Percentiles rank a stretch among this genome's conserved stretches.
Evolutionary conservation across 108 stramenopile genomes (phyloP).

Genomic region (Pseudonitzschia multiseries): DNA sequence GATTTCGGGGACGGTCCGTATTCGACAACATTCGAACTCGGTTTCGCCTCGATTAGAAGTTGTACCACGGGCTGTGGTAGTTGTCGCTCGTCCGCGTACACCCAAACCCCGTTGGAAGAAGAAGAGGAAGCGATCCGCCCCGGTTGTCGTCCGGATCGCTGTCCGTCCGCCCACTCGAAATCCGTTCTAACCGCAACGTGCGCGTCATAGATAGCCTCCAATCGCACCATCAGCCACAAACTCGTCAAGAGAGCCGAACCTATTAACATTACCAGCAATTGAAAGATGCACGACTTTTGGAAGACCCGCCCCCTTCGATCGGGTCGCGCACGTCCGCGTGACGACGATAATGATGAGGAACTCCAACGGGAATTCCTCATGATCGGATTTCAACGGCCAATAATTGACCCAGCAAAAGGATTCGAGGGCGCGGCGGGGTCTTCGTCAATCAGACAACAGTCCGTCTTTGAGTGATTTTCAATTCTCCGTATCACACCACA

Average conservation of each 20-base stretch:
- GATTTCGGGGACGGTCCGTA: not conserved
- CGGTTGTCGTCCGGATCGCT: not conserved
- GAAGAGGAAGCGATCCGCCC: not conserved
- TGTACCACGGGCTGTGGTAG: too few relatives aligned
- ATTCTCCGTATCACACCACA: too few relatives aligned
- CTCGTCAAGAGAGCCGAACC: not conserved
- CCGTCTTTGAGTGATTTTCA: too few relatives aligned
- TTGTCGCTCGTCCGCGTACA: too few relatives aligned
- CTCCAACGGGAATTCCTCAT: too few relatives aligned
- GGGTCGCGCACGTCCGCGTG: not conserved
- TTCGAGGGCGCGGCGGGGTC: too few relatives aligned
- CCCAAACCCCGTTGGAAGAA: not conserved
- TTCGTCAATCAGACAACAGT: too few relatives aligned
- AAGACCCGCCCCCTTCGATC: not conserved
- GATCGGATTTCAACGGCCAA: too few relatives aligned
- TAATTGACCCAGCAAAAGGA: too few relatives aligned
- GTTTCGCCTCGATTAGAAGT: not conserved
- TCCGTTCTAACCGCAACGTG: not conserved
- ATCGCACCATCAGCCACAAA: constrained; percentile 8
- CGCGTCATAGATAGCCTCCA: not conserved
- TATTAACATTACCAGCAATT: not conserved
- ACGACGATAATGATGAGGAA: not conserved
- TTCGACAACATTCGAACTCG: not conserved
- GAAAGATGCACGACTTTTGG: not conserved
- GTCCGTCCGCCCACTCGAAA: too few relatives aligned